Base-by-base conservation (phyloP, 495 filamentous ascomycete genomes). In the Hyaloscypha hepaticicola region DNA sequence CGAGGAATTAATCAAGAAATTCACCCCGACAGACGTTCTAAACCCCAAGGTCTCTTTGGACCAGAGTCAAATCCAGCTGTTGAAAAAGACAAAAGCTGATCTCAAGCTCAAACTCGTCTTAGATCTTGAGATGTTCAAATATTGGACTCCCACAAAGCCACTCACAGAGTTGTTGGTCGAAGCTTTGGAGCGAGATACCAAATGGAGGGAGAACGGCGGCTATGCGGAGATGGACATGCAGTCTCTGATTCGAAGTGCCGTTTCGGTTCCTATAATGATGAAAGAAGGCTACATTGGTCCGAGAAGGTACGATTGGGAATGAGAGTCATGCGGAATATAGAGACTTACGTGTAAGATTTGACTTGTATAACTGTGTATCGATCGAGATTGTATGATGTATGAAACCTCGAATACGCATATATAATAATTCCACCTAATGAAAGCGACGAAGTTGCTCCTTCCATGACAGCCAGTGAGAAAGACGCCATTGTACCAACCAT, bases 101-200 rank as follows among this genome's bases (percentile, higher is more conserved):
- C 21, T 34, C 27, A 58, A 31, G n/a, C 26, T 21, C 6, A 28
- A 29, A 11, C 28, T 21, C 11, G 8, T 57, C 1, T 26, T 31
- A 31, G 28, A 45, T 45, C 38, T 45, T 3, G 38, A 33, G 24
- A n/a, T 60, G 2, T 63, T 56, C 12, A 34, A 56, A 16, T 11
- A 48, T 1, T 60, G 53, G 55, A n/a, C 16, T 4, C 66, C 66
- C n/a, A 19, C 33, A 14, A 28, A 14, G n/a, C 55, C 60, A 24
- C 56, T 68, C 22, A 16, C 21, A 21, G 55, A 68, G 24, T 55
- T 59, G 41, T 45, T 68, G 22, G 33, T 21, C 12, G 26, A 55
- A 28, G 66, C 66, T 8, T 55, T 25, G 22, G 38, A 63, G 21
- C 25, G 22, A 5, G 66, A 68, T 50, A 31, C 27, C 26, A 12